These are phyloP conservation scores for Pleurotus tuoliensis DNA, from an alignment of 768 basidiomycete genomes.

Conservation along the genomic window DNA sequence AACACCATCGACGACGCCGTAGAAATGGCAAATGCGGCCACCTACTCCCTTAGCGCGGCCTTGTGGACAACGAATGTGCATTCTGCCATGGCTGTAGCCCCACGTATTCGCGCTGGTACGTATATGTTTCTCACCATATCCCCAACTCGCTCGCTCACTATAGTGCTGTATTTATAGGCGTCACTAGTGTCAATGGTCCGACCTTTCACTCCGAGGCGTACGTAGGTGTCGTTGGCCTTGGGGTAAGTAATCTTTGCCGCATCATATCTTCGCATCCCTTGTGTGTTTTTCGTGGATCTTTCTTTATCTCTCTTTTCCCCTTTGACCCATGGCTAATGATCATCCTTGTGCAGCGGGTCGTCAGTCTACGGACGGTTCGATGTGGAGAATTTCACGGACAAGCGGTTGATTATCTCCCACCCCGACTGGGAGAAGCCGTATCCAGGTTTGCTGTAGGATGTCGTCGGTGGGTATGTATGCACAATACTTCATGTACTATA, in stretches of 20 bases:
- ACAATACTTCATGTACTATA: too few species aligned
- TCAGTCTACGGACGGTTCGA: conserved; percentile 53
- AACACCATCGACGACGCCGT: conserved; percentile 53
- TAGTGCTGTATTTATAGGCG: conserved; percentile 23
- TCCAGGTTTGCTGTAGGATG: conserved; percentile 11
- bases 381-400: conserved; percentile 47
- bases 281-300: too few species aligned
- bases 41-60: conserved; percentile 47
- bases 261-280: too few species aligned
- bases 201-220: conserved; percentile 42
- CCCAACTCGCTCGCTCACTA: background rate
- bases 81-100: conserved; percentile 40
- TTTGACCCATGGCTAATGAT: background rate
- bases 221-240: conserved; percentile 37
- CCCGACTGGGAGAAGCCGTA: conserved; percentile 22
- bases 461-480: too few species aligned
- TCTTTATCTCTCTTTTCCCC: background rate
- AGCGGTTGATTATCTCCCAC: conserved; percentile 38
- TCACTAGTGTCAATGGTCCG: conserved; percentile 51
- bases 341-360: conserved; percentile 22
- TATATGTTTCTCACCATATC: background rate
- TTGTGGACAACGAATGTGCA: conserved; percentile 49
- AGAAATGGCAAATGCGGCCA: conserved; percentile 45
- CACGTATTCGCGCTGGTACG: conserved; percentile 43
- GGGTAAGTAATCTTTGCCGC: conserved; percentile 30